Percentiles rank a stretch among this genome's conserved stretches.
Evolutionary conservation across 1,284 basidiomycete genomes (phyloP).

Genomic region (Agaricales sp.): DNA sequence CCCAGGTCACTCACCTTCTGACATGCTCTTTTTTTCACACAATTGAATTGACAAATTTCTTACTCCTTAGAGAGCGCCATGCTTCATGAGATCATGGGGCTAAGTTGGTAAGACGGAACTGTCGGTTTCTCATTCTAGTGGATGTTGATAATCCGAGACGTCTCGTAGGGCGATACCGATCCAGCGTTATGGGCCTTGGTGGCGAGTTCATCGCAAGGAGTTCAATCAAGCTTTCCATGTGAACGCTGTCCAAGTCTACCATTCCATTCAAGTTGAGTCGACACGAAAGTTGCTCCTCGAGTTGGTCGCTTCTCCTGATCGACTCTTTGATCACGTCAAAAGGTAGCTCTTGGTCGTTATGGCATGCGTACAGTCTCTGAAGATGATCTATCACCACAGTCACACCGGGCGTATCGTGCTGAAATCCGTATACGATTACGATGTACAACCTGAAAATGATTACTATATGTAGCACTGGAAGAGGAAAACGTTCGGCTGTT

Average conservation of each 20-base stretch:
- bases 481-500: not conserved
- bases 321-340: slow-evolving; percentile 5
- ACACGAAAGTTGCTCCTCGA: slow-evolving; percentile 8
- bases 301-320: slow-evolving; percentile 4
- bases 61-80: not conserved
- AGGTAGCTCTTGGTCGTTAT: not conserved
- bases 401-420: too few relatives aligned
- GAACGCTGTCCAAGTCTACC: slow-evolving; percentile 4
- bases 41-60: not conserved
- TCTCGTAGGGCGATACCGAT: not conserved
- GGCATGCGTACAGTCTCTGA: not conserved
- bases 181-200: not conserved
- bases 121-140: not conserved
- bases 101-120: not conserved
- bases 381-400: too few relatives aligned
- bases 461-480: too few relatives aligned
- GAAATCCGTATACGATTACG: too few relatives aligned
- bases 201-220: slow-evolving; percentile 7
- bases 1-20: not conserved
- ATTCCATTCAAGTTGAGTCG: slow-evolving; percentile 3
- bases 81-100: not conserved
- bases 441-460: too few relatives aligned
- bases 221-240: slow-evolving; percentile 8
- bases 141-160: not conserved
- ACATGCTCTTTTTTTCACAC: not conserved